Evolutionary conservation across 352 stramenopile genomes (phyloP).

Genomic region (Peronospora farinosa): DNA sequence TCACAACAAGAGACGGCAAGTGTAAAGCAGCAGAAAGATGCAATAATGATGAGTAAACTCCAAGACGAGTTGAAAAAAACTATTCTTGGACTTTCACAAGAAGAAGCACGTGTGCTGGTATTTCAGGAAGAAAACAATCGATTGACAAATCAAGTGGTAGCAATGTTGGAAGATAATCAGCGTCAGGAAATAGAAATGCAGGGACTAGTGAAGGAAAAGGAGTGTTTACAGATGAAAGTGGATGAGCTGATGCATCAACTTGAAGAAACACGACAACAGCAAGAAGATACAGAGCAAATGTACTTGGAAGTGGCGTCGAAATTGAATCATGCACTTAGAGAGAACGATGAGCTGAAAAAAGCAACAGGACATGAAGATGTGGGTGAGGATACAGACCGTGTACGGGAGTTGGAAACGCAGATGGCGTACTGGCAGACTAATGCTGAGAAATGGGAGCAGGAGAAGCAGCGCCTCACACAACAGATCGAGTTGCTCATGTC

Average conservation of each 20-base stretch:
- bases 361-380: not conserved
- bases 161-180: slow-evolving; percentile 43
- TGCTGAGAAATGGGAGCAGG: slow-evolving; percentile 13
- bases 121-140: slow-evolving; percentile 54
- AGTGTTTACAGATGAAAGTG: slow-evolving; percentile 30
- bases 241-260: slow-evolving; percentile 44
- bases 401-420: slow-evolving; percentile 8
- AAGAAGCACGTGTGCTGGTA: slow-evolving; percentile 43
- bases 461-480: slow-evolving; percentile 20
- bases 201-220: slow-evolving; percentile 27
- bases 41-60: slow-evolving; percentile 28
- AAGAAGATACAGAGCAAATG: slow-evolving; percentile 50
- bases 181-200: slow-evolving; percentile 38
- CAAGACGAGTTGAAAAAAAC: slow-evolving; percentile 29
- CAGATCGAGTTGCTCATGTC: slow-evolving; percentile 26
- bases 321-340: slow-evolving; percentile 49
- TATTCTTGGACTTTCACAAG: slow-evolving; percentile 24
- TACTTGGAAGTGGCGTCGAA: slow-evolving; percentile 56
- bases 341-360: slow-evolving; percentile 27
- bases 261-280: slow-evolving; percentile 36
- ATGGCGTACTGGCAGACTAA: slow-evolving; percentile 11
- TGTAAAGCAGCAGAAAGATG: slow-evolving; percentile 24
- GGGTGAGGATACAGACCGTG: not conserved
- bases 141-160: slow-evolving; percentile 39
- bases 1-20: slow-evolving; percentile 17